phyloP scores from a whole-genome alignment of 139 green algal species.

The Chloropicon primus region DNA sequence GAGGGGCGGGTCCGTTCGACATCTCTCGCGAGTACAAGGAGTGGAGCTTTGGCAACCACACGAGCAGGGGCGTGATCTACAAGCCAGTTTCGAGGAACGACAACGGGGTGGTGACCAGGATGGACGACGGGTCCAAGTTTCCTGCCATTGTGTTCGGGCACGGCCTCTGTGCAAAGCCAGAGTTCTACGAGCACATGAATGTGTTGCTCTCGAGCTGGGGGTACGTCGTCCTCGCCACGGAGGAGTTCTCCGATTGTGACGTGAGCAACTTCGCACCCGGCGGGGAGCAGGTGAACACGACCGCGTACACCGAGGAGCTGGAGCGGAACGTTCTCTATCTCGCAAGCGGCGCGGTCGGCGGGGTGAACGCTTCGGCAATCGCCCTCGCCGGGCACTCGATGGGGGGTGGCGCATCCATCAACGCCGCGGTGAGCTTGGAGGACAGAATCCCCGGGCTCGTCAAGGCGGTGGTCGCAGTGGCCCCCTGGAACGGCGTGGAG shows the following conservation, averaged over 20 bases:
- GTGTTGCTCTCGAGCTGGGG: not conserved
- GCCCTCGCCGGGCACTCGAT: not conserved
- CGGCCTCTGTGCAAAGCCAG: not conserved
- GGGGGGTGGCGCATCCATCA: not conserved
- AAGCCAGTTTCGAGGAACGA: not conserved
- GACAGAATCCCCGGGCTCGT: not conserved
- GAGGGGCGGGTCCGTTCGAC: not conserved
- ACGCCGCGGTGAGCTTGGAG: not conserved
- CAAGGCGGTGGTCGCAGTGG: not conserved
- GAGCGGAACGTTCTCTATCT: not conserved
- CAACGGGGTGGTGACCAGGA: too few species aligned
- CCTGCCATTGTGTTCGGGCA: not conserved
- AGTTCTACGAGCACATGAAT: not conserved
- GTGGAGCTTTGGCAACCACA: not conserved
- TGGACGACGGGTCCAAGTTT: too few species aligned
- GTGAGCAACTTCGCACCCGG: not conserved
- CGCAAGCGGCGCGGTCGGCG: not conserved
- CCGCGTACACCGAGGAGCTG: not conserved
- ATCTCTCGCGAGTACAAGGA: not conserved
- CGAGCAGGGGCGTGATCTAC: not conserved
- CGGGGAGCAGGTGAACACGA: not conserved
- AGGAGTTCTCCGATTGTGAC: not conserved
- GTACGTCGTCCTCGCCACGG: not conserved
- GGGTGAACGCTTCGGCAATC: not conserved
- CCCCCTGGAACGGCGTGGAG: not conserved